Evolutionary conservation across 306 rosid species (phyloP).

Genomic region (Fragaria ananassa): DNA sequence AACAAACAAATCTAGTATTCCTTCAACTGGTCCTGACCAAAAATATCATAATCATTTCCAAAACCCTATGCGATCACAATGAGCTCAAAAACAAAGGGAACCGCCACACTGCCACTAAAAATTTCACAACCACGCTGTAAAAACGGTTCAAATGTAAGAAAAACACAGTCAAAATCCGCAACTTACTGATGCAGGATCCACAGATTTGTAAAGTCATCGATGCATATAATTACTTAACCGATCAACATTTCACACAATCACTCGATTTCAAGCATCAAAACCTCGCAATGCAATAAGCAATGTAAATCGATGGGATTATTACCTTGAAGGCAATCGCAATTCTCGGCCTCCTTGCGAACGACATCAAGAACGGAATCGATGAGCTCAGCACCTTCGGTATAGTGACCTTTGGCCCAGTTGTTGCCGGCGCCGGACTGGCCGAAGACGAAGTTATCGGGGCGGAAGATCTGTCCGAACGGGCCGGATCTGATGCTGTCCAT

Average conservation of each 20-base stretch:
- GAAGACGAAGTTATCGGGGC: slow-evolving; percentile 88
- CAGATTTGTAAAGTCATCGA: background rate
- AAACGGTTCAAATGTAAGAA: background rate
- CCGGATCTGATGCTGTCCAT: slow-evolving; percentile 99
- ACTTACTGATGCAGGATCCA: background rate
- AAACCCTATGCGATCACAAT: background rate
- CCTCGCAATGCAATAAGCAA: no score
- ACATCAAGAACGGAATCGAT: slow-evolving; percentile 87
- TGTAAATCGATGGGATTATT: background rate
- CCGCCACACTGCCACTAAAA: background rate
- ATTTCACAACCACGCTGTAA: background rate
- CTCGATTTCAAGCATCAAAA: background rate
- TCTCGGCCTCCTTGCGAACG: slow-evolving; percentile 91
- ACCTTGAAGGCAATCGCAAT: slow-evolving; percentile 94
- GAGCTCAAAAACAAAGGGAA: background rate
- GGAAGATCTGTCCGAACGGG: slow-evolving; percentile 79
- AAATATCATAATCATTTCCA: background rate
- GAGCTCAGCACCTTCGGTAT: slow-evolving; percentile 92
- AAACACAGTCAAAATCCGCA: background rate
- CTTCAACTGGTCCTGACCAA: background rate
- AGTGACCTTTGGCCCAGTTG: slow-evolving; percentile 94
- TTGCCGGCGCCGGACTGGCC: slow-evolving; percentile 95
- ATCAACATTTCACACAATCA: background rate
- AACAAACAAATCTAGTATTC: background rate
- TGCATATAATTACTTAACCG: background rate